Conservation (phyloP, 2,329 filamentous ascomycete species). For the Penicillium sp. region DNA sequence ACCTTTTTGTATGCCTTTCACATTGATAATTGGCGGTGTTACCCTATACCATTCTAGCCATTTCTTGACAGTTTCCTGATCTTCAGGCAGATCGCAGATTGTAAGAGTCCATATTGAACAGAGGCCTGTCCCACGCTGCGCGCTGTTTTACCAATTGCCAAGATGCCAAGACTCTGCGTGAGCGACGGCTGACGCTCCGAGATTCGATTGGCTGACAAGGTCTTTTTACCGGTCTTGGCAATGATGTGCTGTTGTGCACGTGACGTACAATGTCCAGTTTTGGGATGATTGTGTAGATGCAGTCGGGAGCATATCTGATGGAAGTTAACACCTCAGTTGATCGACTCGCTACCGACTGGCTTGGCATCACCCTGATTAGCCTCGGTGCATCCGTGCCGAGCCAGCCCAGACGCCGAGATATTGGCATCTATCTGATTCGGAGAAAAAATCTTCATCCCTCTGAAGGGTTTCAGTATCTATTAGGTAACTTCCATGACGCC, state of each 20-base stretch:
- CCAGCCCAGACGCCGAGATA: slow-evolving; percentile 15
- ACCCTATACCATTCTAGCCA: not conserved
- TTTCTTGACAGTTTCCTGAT: not conserved
- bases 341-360: slow-evolving; percentile 5
- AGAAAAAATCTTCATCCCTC: slow-evolving; percentile 1
- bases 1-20: not conserved
- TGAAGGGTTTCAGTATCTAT: slow-evolving; percentile 10
- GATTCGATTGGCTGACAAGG: slow-evolving; percentile 12
- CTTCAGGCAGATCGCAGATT: not conserved
- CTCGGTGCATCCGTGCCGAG: slow-evolving; percentile 1
- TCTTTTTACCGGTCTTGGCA: not conserved
- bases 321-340: not conserved
- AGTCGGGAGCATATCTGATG: not conserved
- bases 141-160: slow-evolving; percentile 22
- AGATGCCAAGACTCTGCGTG: slow-evolving; percentile 19
- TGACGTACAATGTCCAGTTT: not conserved
- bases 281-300: not conserved
- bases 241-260: not conserved
- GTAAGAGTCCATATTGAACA: slow-evolving; percentile 1
- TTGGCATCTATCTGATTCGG: slow-evolving; percentile 9
- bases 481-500: slow-evolving; percentile 11
- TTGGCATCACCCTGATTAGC: not conserved
- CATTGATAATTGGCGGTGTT: not conserved
- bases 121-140: slow-evolving; percentile 10
- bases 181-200: not conserved